Evolutionary conservation across 169 alveolate species (phyloP), one percentile per base, ranked within the genome.

Genomic region (Neospora caninum): DNA sequence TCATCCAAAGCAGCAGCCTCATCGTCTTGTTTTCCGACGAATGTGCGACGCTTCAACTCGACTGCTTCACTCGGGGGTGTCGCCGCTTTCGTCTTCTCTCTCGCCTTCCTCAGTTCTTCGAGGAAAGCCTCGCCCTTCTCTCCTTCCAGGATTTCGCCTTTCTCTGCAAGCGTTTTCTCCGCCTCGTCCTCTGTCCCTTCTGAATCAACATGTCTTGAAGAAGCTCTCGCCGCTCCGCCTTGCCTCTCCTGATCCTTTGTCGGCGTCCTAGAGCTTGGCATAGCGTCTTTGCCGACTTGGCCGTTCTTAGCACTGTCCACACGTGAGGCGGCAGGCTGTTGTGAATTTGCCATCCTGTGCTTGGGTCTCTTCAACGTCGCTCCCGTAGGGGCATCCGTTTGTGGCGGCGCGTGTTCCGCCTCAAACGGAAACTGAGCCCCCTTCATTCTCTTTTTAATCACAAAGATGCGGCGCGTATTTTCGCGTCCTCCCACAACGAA

Each of bases 81-180:
- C 54, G 43, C 27, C 69, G 10, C 39, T 67, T 41, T 82, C 89
- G 13, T 38, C 69, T 82, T 82, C 16, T 43, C 64, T 82, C 89
- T 43, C 86, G 45, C 45, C 45, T n/a, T 42, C 89, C 39, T 41
- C 53, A 82, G 64, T 49, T 82, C 41, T 36, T 82, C 67, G 34
- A 82, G 36, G 10, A 82, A 36, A 4, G 89, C 89, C 39, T 82
- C 89, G 1, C 89, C 89, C 67, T 82, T 36, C 41, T 82, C 89
- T 2, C 89, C 89, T 22, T 38, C 89, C 2, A 82, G 38, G 4
- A 38, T 29, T 27, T 7, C 39, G 42, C 67, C 36, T 1, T 22
- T 73, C 49, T 73, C 84, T 4, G 39, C 84, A n/a, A 73, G 43
- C 42, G 42, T 10, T 1, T 34, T 82, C 27, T 82, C 31, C n/a